Base-by-base conservation (phyloP, 106 monocot species). In the Apostasia ramifera region DNA sequence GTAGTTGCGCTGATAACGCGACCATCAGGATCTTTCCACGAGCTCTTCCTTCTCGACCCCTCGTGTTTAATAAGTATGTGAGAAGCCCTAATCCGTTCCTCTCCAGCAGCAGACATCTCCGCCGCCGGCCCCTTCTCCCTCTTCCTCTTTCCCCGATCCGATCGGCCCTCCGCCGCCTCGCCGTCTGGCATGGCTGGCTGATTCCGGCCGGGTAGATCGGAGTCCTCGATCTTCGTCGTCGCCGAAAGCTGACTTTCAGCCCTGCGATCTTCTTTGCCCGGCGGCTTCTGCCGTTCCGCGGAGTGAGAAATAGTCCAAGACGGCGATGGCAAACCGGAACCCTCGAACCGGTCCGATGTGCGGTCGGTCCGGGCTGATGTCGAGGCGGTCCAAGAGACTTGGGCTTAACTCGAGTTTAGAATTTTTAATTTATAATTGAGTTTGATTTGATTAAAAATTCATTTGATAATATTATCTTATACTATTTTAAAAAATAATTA, bases 21-120 rank as follows among this genome's bases (percentile, higher is more conserved):
- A 5, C 88, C 84, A 4, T 88, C 88, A 4, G 84, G 84, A 51
- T 88, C 88, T 77, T 77, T 88, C 88, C 84, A 88, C 4, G 88
- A 88, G 44, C 84, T 79, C 76, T 80, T 88, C 73, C 79, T 61
- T 68, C 88, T 54, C 42, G 88, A 88, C 3, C 79, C 84, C 71
- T 79, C 77, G 81, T 88, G 88, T 79, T 88, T 88, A 53, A 88
- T 65, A 47, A 88, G 81, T 57, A 84, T 80, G 79, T 88, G 84
- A 8, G 79, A 88, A 9, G 88, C 82, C 68, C 77, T 75, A 55
- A 82, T 84, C 67, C 79, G 69, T 49, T 73, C 55, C 7, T 65
- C 26, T 48, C 47, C 48, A 48, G 65, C 48, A 65, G 65, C 48
- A 37, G 65, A 48, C 12, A 65, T 14, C 65, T 26, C 65, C 47